These are phyloP conservation scores for Blastomyces gilchristii DNA, from an alignment of 2,329 filamentous ascomycete genomes.

Conservation along the genomic window DNA sequence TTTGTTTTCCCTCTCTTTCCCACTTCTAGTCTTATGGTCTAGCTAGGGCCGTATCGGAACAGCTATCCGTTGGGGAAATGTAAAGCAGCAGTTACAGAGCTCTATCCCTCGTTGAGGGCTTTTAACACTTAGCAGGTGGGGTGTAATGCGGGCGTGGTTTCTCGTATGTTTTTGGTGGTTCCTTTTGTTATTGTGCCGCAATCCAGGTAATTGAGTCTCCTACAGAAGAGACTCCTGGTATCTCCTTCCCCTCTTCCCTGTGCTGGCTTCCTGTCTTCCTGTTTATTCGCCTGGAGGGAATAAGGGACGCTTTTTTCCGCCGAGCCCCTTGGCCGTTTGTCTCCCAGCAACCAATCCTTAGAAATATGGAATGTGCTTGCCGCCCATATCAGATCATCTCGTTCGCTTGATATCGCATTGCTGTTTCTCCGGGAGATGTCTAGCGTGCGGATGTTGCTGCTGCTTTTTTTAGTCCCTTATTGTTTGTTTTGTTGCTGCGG, in stretches of 20 bases:
- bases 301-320: background rate
- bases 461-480: background rate
- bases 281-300: background rate
- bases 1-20: background rate
- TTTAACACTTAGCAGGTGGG: background rate
- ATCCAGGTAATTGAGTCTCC: background rate
- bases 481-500: background rate
- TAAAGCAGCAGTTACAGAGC: background rate
- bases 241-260: no score
- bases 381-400: background rate
- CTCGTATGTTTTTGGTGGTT: background rate
- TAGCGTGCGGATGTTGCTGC: background rate
- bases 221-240: background rate
- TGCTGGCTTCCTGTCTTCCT: background rate
- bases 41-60: no score
- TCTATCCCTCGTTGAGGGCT: background rate
- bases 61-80: background rate
- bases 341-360: background rate
- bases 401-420: background rate
- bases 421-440: background rate
- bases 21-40: background rate
- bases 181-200: background rate
- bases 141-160: background rate
- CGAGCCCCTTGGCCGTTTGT: background rate
- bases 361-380: background rate